Evolutionary conservation across 768 basidiomycete genomes (phyloP), one percentile per base, ranked within the genome.

Genomic region (Peribolospora baueri): DNA sequence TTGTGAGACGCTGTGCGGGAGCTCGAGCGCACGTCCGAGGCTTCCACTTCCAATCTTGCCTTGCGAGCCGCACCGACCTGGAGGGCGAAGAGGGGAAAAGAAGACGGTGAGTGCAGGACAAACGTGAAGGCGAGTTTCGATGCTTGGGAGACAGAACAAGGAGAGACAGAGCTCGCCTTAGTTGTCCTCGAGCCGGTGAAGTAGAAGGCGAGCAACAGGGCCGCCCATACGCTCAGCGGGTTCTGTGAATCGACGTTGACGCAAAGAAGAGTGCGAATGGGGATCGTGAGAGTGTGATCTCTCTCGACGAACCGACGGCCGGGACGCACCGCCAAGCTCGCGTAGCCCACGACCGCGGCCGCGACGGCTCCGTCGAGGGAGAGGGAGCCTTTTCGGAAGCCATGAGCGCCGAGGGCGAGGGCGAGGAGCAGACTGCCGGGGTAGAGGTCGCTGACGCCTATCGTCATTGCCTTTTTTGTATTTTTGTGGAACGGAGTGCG

Each of bases 101-200:
- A 10, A 9, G 40, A 46, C 25, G 10, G 38, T n/a, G 46, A 58
- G 25, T 1, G 25, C 1, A 25, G 25, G 25, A 25, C 25, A 25
- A 25, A 25, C 25, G 25, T 25, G 25, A 25, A 25, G 25, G 25
- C 25, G n/a, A 46, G 10, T 6, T 4, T 14, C 9, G n/a, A 25
- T 40, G 39, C 46, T 42, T 48, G 13, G 5, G 11, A 6, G 13
- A 41, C 45, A 11, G 13, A 52, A 48, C 13, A 2, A 14, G 8
- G n/a, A 4, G 1, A 25, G 25, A 25, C 25, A 25, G 25, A 41
- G 4, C 85, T 80, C 58, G 80, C 82, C 67, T 86, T 88, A 3
- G 90, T 93, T 0, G 87, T 87, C 50, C 76, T 74, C 58, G 82
- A 82, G 4, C 80, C 88, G 0, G 77, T 62, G 40, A 88, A 69